Base-by-base conservation (phyloP, 2,329 filamentous ascomycete species). In the Alternaria brassicicola region DNA sequence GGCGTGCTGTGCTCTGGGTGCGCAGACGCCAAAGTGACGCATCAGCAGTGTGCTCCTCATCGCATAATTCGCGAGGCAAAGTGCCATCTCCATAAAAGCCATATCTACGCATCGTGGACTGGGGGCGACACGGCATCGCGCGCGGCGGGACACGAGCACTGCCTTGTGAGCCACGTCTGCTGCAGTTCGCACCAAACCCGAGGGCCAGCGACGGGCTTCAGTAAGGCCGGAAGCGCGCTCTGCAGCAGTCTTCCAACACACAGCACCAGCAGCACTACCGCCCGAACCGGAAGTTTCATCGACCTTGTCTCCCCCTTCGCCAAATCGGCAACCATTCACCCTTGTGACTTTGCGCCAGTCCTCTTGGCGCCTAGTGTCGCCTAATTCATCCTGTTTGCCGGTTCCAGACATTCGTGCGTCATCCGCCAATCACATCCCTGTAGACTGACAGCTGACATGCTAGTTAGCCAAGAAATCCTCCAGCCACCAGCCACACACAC, bases 1-100 rank as follows among this genome's bases (percentile, higher is more conserved):
- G 62, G 55, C 66, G 69, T 70, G 59, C 57, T 63, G 71, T 73
- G 69, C 64, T 64, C 69, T 64, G 71, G 69, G 71, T 71, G 71
- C 71, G 70, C 70, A 68, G 66, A 62, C 69, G 71, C 72, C 73
- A 64, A 64, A 75, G 74, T 76, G 74, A 75, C 68, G 69, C 69
- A 66, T 66, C 72, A 62, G 58, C 71, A 67, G 72, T 71, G 72
- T 70, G 68, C 63, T 64, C 57, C 48, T 63, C 66, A 63, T 70
- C 64, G 68, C 71, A 68, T 73, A 73, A 72, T 66, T 68, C 69
- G 66, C 69, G 63, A 72, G 66, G 69, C 65, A 52, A 63, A 65
- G 70, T 74, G 72, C 66, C 69, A 55, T 61, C 62, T 65, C 68
- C 55, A 62, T 70, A 65, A 63, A 71, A 66, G 64, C 66, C 65